Evolutionary conservation across 2,329 filamentous ascomycete species (phyloP).

Genomic region (Fusarium phyllophilum): DNA sequence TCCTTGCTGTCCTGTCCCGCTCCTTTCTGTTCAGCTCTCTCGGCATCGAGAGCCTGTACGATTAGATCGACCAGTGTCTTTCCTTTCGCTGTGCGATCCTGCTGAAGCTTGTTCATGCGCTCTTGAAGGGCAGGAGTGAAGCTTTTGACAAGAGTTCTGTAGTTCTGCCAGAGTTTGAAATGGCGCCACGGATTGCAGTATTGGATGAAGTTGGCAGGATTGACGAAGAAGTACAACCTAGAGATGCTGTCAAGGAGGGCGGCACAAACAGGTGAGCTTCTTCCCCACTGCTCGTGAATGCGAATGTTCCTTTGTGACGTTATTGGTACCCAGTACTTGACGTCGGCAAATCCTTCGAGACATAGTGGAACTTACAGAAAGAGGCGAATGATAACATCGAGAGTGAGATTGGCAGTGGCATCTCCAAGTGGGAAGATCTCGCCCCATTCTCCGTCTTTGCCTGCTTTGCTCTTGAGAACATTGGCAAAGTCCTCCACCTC

Average conservation of each 20-base stretch:
- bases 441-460: constrained; percentile 11
- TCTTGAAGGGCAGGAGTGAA: constrained; percentile 13
- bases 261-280: constrained; percentile 3
- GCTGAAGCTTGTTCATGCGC: constrained; percentile 9
- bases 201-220: constrained; percentile 11
- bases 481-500: constrained; percentile 51
- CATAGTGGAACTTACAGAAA: constrained; percentile 42
- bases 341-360: not conserved
- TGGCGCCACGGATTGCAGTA: constrained; percentile 32
- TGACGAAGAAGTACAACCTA: constrained; percentile 16
- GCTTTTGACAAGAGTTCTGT: constrained; percentile 11
- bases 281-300: constrained; percentile 23
- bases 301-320: constrained; percentile 10
- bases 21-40: not conserved
- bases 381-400: constrained; percentile 54
- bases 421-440: constrained; percentile 47
- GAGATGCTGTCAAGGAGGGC: constrained; percentile 24
- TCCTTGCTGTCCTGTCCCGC: not conserved
- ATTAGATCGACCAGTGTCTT: constrained; percentile 33
- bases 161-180: constrained; percentile 32
- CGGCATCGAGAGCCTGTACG: constrained; percentile 18
- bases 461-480: constrained; percentile 16
- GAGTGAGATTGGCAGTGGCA: constrained; percentile 51
- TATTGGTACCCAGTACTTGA: not conserved
- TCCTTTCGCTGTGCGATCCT: not conserved